These are phyloP conservation scores for Paspalum notatum DNA, from an alignment of 176 grass and related monocot genomes.

Conservation along the genomic window DNA sequence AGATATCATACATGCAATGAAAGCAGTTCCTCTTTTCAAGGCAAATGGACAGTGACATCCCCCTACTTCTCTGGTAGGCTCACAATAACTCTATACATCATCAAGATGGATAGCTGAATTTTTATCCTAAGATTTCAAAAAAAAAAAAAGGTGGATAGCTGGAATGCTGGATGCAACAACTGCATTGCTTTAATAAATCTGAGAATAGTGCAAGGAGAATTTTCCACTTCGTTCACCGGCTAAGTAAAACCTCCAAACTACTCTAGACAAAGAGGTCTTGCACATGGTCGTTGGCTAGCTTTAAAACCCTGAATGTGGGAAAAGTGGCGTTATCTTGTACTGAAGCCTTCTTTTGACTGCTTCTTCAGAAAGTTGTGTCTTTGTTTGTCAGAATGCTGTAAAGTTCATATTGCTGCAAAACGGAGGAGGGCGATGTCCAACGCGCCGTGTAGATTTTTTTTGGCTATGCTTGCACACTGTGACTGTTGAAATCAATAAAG, in stretches of 20 bases:
- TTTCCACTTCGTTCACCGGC: neutral
- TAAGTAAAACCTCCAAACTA: neutral
- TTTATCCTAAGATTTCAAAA: neutral
- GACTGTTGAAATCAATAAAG: neutral
- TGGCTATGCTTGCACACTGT: neutral
- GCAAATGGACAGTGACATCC: slow-evolving; percentile 16
- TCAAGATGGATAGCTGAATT: neutral
- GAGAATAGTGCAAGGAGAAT: neutral
- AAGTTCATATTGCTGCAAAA: neutral
- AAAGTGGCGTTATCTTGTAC: neutral
- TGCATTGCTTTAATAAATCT: neutral
- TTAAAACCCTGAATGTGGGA: neutral
- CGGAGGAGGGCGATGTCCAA: neutral
- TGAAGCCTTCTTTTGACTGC: neutral
- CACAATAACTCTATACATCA: neutral
- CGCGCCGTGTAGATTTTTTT: neutral
- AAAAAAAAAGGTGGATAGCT: neutral
- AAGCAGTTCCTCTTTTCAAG: neutral
- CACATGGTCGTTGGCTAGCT: neutral
- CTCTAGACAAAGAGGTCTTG: neutral
- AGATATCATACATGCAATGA: neutral
- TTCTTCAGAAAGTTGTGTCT: neutral
- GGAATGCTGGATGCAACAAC: neutral
- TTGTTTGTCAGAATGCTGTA: neutral
- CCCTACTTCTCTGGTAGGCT: neutral